Evolutionary conservation across 805 yeast species (phyloP), one percentile per base, ranked within the genome.

Genomic region (Candida vartiovaarae): DNA sequence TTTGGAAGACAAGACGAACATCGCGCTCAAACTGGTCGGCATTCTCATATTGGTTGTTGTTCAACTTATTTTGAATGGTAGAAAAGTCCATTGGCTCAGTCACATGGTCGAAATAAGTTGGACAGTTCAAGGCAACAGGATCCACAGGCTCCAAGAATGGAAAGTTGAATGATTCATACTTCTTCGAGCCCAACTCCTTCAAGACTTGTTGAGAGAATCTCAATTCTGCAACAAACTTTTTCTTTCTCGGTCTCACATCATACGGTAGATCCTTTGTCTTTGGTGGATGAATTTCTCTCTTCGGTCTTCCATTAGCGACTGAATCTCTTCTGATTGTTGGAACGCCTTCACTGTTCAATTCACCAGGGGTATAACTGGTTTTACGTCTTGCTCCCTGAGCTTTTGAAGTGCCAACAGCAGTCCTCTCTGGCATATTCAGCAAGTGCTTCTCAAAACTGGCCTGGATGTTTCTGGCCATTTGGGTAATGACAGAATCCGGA

Each of bases 271-370:
- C 97, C 59, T 87, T 87, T 30, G 96, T 86, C 59, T 85, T 83
- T 42, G 99, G 99, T 3, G 99, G 99, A 62, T 90, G 97, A 39
- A 93, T 88, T 53, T 88, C 93, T 53, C 99, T 78, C 65, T 91
- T 91, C 33, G 98, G 98, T 53, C 99, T 75, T 29, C 90, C 93
- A 28, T 64, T 59, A 25, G 82, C 79, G 6, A 75, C 71, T 30
- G 84, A 78, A 48, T 88, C 95, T 45, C 91, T 74, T 61, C 95
- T 75, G 40, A 83, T 75, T n/a, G 67, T 67, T 8, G 84, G 85
- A 23, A 76, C 71, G 11, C 80, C 83, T 36, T 71, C 60, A 2
- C 66, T 60, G 39, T 62, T 64, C 32, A 67, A 50, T 30, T 68
- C 55, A 34, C 55, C 56, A 20, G 57, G 56, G 4, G 62, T 56